phyloP scores from a whole-genome alignment of 192 early-diverging fungal genomes.

The Backusella tarrabulga region DNA sequence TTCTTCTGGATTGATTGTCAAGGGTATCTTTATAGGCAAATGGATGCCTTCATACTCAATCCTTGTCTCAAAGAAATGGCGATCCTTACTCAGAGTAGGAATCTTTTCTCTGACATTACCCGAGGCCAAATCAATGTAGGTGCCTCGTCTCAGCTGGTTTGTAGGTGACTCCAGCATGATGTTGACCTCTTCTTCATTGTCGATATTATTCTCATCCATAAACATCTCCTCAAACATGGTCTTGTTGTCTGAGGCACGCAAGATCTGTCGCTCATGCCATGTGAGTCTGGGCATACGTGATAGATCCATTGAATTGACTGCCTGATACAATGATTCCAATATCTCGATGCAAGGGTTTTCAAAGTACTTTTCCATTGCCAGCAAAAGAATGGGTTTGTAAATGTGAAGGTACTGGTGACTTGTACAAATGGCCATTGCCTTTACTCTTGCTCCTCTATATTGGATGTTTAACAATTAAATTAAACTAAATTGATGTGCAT shows the following conservation, averaged over 20 bases:
- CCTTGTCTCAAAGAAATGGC: slow-evolving; percentile 83
- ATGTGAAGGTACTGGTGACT: slow-evolving; percentile 88
- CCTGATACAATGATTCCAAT: slow-evolving; percentile 74
- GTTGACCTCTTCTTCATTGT: slow-evolving; percentile 5
- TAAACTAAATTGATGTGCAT: not conserved
- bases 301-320: slow-evolving; percentile 85
- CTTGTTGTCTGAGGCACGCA: slow-evolving; percentile 79
- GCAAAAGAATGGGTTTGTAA: slow-evolving; percentile 82
- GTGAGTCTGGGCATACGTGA: slow-evolving; percentile 75
- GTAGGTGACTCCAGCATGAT: not conserved
- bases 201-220: slow-evolving; percentile 19
- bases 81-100: slow-evolving; percentile 70
- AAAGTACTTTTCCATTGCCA: slow-evolving; percentile 93
- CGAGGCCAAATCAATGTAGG: slow-evolving; percentile 47
- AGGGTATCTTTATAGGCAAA: slow-evolving; percentile 82
- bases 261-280: slow-evolving; percentile 73
- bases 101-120: slow-evolving; percentile 42
- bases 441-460: slow-evolving; percentile 83
- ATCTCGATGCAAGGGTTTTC: slow-evolving; percentile 69
- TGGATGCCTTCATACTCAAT: slow-evolving; percentile 80
- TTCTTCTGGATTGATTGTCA: slow-evolving; percentile 85
- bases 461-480: not conserved
- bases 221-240: slow-evolving; percentile 86
- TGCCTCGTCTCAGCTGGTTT: slow-evolving; percentile 37
- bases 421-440: slow-evolving; percentile 92